A percentile compares a stretch with the other conserved stretches of the same genome.
Evolutionary conservation across 768 basidiomycete genomes (phyloP).

Genomic region (Tylopilus sp.): DNA sequence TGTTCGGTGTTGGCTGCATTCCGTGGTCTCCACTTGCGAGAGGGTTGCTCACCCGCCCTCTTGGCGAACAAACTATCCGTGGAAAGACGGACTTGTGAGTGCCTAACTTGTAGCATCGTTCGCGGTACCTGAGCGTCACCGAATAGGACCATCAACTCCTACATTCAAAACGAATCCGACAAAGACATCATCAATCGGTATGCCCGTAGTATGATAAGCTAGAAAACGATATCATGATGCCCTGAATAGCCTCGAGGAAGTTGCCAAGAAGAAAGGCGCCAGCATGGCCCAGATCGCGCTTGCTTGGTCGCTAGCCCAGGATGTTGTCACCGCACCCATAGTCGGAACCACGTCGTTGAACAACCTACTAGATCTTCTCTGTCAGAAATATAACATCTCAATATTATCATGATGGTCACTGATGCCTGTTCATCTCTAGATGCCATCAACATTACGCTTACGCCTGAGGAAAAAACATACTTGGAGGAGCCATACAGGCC

Average conservation of each 20-base stretch:
- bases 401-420: too few species aligned
- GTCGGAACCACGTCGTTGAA: too few species aligned
- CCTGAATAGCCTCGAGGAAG: constrained; percentile 34
- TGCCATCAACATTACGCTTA: too few species aligned
- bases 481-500: too few species aligned
- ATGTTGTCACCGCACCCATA: constrained; percentile 13
- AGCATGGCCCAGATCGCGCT: constrained; percentile 44
- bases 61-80: constrained; percentile 28
- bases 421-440: too few species aligned
- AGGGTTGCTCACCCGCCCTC: constrained; percentile 34
- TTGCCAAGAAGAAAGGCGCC: constrained; percentile 35
- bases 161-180: constrained; percentile 18
- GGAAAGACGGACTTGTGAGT: constrained; percentile 22
- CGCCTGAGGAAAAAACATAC: too few species aligned
- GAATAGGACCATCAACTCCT: constrained; percentile 23
- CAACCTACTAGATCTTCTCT: too few species aligned
- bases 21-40: constrained; percentile 44
- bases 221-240: too few species aligned
- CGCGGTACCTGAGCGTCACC: background rate
- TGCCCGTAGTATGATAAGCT: too few species aligned
- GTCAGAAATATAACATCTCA: too few species aligned
- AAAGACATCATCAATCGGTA: constrained; percentile 25
- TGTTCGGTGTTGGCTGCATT: constrained; percentile 43
- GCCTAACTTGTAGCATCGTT: background rate
- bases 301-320: constrained; percentile 32